Percentiles rank a stretch among this genome's conserved stretches.
phyloP scores from a whole-genome alignment of 139 green algal species.

The Gonium pectorale region DNA sequence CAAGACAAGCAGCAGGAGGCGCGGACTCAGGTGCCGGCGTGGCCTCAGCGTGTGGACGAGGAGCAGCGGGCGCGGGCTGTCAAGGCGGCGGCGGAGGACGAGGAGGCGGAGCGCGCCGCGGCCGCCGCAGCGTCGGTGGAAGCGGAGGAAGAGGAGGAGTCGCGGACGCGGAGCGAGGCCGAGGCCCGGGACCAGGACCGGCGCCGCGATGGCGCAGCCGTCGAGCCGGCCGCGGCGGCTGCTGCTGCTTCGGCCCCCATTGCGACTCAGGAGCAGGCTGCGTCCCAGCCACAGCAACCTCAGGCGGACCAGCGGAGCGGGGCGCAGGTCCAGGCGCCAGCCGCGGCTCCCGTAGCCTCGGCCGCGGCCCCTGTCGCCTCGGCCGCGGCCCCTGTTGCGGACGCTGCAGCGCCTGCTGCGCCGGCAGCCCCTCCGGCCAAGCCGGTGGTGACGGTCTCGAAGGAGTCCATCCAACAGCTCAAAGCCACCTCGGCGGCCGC shows the following conservation, averaged over 20 bases:
- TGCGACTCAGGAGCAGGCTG: no score
- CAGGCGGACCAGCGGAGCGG: no score
- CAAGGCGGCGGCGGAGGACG: no score
- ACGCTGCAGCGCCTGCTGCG: neutral
- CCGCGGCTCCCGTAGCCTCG: neutral
- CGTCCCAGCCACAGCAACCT: no score
- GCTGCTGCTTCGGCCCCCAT: no score
- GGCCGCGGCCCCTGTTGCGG: neutral
- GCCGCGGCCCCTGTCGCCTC: neutral
- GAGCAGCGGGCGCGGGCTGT: neutral
- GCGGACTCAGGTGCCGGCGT: neutral
- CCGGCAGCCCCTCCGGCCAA: neutral
- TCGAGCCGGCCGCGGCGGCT: no score
- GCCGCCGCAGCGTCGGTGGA: neutral
- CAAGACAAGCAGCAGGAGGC: neutral
- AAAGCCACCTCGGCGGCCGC: slow-evolving; percentile 24
- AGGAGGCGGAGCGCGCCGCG: neutral
- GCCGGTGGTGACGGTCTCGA: neutral
- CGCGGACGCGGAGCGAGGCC: no score
- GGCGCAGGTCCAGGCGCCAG: no score
- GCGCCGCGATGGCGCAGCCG: no score
- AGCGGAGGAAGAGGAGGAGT: no score
- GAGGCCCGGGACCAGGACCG: no score
- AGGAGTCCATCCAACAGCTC: slow-evolving; percentile 26
- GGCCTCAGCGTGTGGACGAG: neutral